phyloP scores from a whole-genome alignment of 2,329 filamentous ascomycete genomes.

The Fusarium vanettenii region DNA sequence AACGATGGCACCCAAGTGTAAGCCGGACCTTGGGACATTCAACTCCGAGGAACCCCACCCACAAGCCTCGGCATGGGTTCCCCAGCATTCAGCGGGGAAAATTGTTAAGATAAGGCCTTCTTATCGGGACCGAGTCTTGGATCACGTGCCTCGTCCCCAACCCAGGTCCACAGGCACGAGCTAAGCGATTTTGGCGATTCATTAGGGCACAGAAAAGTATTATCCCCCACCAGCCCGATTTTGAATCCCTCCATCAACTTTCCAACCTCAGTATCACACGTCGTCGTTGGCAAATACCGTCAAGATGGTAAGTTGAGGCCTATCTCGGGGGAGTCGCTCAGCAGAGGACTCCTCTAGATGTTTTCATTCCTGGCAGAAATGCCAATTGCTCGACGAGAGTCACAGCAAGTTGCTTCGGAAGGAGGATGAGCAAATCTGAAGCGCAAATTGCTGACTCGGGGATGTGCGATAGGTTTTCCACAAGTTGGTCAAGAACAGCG shows the following conservation, averaged over 20 bases:
- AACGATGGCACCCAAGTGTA: neutral
- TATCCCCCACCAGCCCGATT: conserved; percentile 54
- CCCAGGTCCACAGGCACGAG: conserved; percentile 46
- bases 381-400: conserved; percentile 69
- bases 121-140: neutral
- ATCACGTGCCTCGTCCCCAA: conserved; percentile 56
- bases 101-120: conserved; percentile 13
- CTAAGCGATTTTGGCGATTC: conserved; percentile 36
- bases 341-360: conserved; percentile 31
- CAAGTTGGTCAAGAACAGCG: conserved; percentile 97
- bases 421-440: conserved; percentile 78
- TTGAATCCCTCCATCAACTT: conserved; percentile 45
- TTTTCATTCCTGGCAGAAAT: conserved; percentile 56
- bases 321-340: conserved; percentile 42
- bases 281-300: conserved; percentile 63
- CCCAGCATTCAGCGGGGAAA: conserved; percentile 12
- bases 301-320: conserved; percentile 76
- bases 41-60: conserved; percentile 20
- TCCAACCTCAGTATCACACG: conserved; percentile 51
- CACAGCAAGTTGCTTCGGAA: conserved; percentile 99
- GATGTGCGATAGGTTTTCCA: conserved; percentile 79
- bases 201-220: conserved; percentile 54
- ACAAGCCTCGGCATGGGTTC: conserved; percentile 38
- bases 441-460: conserved; percentile 99
- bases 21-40: conserved; percentile 5